Base-by-base conservation (phyloP, 768 basidiomycete species). In the Mycena polygramma region DNA sequence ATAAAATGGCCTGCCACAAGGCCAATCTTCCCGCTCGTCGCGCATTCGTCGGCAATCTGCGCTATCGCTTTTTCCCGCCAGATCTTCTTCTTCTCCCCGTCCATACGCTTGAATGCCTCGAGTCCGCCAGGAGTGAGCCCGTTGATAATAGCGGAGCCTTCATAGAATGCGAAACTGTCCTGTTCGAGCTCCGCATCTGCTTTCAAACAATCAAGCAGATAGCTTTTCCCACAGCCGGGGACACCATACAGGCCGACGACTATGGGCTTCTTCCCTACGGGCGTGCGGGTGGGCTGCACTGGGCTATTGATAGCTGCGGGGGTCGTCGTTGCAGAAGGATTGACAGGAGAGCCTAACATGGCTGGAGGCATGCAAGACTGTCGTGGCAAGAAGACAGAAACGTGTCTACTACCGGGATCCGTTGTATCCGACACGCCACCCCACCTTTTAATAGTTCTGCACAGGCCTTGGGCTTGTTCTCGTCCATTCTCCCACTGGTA, bases 1-100 rank as follows among this genome's bases (percentile, higher is more conserved):
- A 73, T 66, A 43, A 69, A 70, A 63, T 77, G 76, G 15, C 76
- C 76, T 53, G 64, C 73, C 15, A 77, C 75, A 22, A 77, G 63
- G 43, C 63, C 76, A 24, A 70, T 57, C 64, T 73, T 62, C 63
- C 72, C 71, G 58, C 61, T 71, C 26, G 53, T 20, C n/a, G 70
- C 35, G 51, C 72, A 74, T 24, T 68, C 57, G 57, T 67, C 68
- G 52, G n/a, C 63, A 66, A 75, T 75, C 48, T 67, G 55, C 8
- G 58, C 11, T 45, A 77, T 75, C 39, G 75, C 73, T 24, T 48
- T 45, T 60, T 73, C 70, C 59, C 75, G 76, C 54, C 60, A 71
- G 41, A 14, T 30, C 5, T 46, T 49, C 63, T 75, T 75, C 20
- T 75, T 57, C 43, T 26, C 22, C n/a, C 68, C 46, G 26, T 67